phyloP scores from a whole-genome alignment of 1,139 yeast genomes.

The Scheffersomyces titani region DNA sequence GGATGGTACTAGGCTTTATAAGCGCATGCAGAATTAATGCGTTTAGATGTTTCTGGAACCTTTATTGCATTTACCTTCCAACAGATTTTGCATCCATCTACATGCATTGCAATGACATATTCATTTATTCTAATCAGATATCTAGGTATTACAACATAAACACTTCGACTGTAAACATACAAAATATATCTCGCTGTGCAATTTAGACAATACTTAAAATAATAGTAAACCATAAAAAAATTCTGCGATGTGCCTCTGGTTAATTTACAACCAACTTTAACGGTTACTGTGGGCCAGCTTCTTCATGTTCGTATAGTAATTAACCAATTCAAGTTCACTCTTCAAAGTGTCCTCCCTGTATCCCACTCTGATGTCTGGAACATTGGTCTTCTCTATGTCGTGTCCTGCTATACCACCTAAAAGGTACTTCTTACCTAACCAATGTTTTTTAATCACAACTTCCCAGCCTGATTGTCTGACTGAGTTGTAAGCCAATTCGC shows the following conservation, averaged over 20 bases:
- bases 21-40: not conserved
- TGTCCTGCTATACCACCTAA: slow-evolving; percentile 72
- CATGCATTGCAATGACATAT: not conserved
- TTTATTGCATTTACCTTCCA: not conserved
- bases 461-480: slow-evolving; percentile 95
- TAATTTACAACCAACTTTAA: not conserved
- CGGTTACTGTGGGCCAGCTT: not conserved
- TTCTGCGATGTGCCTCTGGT: not conserved
- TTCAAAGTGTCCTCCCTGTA: slow-evolving; percentile 80
- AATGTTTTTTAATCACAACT: slow-evolving; percentile 76
- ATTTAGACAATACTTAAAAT: no score
- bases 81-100: not conserved
- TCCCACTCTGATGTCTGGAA: slow-evolving; percentile 82
- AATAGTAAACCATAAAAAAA: no score
- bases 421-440: slow-evolving; percentile 80
- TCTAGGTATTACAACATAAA: not conserved
- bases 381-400: slow-evolving; percentile 90
- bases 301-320: slow-evolving; percentile 48
- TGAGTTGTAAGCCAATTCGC: slow-evolving; percentile 86
- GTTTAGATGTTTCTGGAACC: not conserved
- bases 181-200: no score
- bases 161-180: no score
- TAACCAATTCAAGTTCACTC: slow-evolving; percentile 74
- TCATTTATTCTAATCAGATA: not conserved
- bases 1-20: not conserved